These are phyloP conservation scores for Tylopilus sp. DNA, from an alignment of 768 basidiomycete genomes.

Conservation along the genomic window DNA sequence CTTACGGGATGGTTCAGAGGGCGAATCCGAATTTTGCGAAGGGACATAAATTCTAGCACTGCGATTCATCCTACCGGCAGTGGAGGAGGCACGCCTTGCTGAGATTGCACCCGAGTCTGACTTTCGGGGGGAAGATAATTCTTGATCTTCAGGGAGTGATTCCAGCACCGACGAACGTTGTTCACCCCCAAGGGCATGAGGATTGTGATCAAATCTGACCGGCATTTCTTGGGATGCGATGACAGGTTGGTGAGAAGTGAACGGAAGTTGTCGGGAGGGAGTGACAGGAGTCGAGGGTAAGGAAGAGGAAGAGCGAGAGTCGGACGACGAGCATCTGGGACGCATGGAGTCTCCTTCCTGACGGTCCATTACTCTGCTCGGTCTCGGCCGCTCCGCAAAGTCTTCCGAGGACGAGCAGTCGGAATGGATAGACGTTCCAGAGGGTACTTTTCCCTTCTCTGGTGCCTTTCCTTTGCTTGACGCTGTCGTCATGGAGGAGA, in stretches of 20 bases:
- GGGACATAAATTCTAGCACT: slow-evolving; percentile 19
- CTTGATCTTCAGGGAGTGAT: slow-evolving; percentile 50
- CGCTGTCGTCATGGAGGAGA: slow-evolving; percentile 6
- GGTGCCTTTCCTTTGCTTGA: slow-evolving; percentile 14
- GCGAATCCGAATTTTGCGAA: slow-evolving; percentile 1
- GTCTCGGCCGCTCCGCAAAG: slow-evolving; percentile 1
- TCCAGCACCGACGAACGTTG: slow-evolving; percentile 32
- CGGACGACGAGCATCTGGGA: slow-evolving; percentile 24
- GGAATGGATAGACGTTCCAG: slow-evolving; percentile 9
- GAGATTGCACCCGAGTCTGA: slow-evolving; percentile 3
- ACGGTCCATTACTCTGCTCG: slow-evolving; percentile 5
- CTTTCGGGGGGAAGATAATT: slow-evolving; percentile 30
- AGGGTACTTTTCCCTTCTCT: neutral
- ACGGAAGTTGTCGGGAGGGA: slow-evolving; percentile 14
- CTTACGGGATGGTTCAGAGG: slow-evolving; percentile 17
- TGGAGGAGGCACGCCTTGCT: slow-evolving; percentile 19
- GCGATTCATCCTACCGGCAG: slow-evolving; percentile 15
- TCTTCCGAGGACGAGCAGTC: slow-evolving; percentile 28
- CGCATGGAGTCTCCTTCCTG: slow-evolving; percentile 5
- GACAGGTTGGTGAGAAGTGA: slow-evolving; percentile 17
- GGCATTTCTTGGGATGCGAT: slow-evolving; percentile 23
- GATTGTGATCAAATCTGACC: slow-evolving; percentile 29
- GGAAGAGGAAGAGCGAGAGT: slow-evolving; percentile 27
- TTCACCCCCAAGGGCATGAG: slow-evolving; percentile 16
- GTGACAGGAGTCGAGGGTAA: slow-evolving; percentile 21